Evolutionary conservation across 306 rosid species (phyloP), one percentile per base, ranked within the genome.

Genomic region (Casuarina equisetifolia): DNA sequence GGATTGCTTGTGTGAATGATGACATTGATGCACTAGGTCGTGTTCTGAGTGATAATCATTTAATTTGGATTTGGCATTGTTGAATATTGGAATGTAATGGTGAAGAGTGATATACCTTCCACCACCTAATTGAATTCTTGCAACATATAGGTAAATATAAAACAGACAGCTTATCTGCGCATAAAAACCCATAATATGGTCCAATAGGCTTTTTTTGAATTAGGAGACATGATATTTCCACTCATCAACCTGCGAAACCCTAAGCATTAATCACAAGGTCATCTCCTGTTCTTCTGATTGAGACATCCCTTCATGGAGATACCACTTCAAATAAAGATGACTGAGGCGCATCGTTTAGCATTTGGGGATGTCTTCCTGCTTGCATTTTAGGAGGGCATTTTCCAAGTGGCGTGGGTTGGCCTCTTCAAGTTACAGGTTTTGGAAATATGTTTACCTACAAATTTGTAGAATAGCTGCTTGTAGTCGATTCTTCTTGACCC

Each of bases 171-270:
- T 52, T 10, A 39, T 8, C 9, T 39, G 48, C 42, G 25, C 35
- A 55, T 79, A 53, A 39, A 58, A 76, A 75, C 69, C 45, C 15
- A 42, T 79, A 32, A 40, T 44, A 12, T 57, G 19, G 11, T 48
- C 51, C 9, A 58, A 66, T 40, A 66, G 70, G 71, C 49, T 66
- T 76, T 64, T 61, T n/a, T 42, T 15, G 3, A 10, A 8, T 43
- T 58, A 13, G 40, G 54, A 64, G 57, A 44, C 32, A 39, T 66
- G 44, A 39, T 25, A 13, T 49, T 36, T 74, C 15, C 25, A 67
- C 46, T 70, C 77, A 39, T 76, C 50, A 42, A 77, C 75, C 62
- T 68, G 15, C 70, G 69, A 76, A 25, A 20, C 72, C 46, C 17
- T 69, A 9, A 36, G 64, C 48, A 46, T 19, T 25, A 73, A 46